These are phyloP conservation scores for Tylopilus sp. DNA, from an alignment of 1,284 basidiomycete genomes.

Conservation along the genomic window DNA sequence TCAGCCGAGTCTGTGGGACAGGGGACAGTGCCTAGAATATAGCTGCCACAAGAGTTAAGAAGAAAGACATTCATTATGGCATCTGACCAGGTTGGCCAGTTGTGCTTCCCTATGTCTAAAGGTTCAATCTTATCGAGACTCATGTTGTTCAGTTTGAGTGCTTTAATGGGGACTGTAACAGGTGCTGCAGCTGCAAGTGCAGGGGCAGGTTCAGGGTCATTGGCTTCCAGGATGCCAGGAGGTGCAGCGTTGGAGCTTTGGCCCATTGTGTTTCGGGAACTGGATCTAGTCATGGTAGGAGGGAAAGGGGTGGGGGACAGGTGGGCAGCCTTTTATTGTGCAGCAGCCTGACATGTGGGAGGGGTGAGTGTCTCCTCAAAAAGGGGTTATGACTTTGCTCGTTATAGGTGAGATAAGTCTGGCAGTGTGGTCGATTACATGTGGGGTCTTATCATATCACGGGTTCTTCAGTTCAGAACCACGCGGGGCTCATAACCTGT, in stretches of 20 bases:
- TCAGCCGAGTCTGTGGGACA: neutral
- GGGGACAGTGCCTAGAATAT: neutral
- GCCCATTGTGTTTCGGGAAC: no score
- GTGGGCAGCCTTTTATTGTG: no score
- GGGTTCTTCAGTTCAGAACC: neutral
- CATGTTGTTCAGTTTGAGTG: neutral
- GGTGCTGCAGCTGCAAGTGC: no score
- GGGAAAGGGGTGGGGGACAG: no score
- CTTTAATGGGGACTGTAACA: neutral
- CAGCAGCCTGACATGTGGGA: no score
- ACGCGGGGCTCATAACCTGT: neutral
- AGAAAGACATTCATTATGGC: neutral
- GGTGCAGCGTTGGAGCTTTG: no score
- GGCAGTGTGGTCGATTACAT: no score
- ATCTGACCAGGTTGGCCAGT: neutral
- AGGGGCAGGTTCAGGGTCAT: neutral
- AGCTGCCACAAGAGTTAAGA: neutral
- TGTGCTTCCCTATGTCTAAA: neutral
- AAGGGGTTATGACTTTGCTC: no score
- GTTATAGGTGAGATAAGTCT: no score
- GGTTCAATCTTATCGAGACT: neutral
- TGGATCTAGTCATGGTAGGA: no score
- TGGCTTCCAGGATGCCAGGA: neutral
- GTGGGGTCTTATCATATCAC: no score
- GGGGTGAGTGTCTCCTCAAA: no score